Conservation (phyloP, 306 rosid species). For the Spatholobus suberectus region DNA sequence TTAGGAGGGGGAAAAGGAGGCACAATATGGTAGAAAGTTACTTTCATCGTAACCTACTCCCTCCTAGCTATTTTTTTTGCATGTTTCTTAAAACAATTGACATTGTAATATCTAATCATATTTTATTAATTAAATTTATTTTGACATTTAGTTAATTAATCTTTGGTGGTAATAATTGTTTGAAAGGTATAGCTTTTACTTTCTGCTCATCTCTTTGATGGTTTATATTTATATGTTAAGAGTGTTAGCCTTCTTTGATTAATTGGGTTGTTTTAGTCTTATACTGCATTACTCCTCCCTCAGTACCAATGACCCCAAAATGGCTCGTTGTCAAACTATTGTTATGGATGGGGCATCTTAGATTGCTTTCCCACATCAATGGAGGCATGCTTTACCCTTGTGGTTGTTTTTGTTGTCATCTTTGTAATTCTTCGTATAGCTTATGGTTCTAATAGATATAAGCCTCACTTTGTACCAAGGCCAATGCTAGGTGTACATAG, state of each 20-base stretch:
- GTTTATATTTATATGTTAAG: constrained; percentile 53
- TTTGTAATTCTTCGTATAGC: constrained; percentile 97
- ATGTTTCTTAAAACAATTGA: background rate
- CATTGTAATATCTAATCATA: background rate
- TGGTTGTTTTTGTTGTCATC: constrained; percentile 92
- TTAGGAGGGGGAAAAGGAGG: background rate
- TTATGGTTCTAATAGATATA: constrained; percentile 74
- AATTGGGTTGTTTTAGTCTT: constrained; percentile 90
- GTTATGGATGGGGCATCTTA: constrained; percentile 97
- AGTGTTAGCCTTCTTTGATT: constrained; percentile 89
- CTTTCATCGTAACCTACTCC: background rate
- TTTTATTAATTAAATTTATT: background rate
- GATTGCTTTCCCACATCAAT: constrained; percentile 98
- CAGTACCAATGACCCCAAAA: constrained; percentile 79
- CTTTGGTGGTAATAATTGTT: background rate
- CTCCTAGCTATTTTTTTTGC: background rate
- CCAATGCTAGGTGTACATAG: constrained; percentile 44
- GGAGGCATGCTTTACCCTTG: constrained; percentile 93
- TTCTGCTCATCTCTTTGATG: constrained; percentile 2
- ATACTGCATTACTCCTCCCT: constrained; percentile 89
- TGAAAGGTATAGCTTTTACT: background rate
- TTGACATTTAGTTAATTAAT: constrained; percentile 5
- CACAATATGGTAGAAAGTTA: background rate
- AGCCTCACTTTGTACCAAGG: constrained; percentile 20
- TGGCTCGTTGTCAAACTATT: constrained; percentile 98